A percentile compares a stretch with the other conserved stretches of the same genome.
phyloP scores from a whole-genome alignment of 768 basidiomycete species.

The Bullera alba region DNA sequence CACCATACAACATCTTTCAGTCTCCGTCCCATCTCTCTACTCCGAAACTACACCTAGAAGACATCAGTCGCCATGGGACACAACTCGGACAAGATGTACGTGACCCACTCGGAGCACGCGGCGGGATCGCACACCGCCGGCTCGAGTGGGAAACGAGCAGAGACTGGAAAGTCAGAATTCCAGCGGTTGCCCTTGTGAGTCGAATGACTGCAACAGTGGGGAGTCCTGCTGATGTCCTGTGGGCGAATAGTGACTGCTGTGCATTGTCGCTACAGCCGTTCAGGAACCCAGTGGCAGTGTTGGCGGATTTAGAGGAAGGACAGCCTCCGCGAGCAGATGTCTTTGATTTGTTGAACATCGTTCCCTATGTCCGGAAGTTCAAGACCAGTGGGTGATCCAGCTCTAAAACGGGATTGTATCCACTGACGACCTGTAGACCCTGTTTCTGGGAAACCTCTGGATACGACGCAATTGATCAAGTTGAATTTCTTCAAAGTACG shows the following conservation, averaged over 20 bases:
- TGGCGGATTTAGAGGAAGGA: conserved; percentile 48
- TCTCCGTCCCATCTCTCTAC: too few relatives aligned
- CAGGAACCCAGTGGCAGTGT: conserved; percentile 74
- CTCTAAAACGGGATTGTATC: background rate
- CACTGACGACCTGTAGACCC: conserved; percentile 36
- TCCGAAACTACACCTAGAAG: too few relatives aligned
- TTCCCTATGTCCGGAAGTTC: conserved; percentile 75
- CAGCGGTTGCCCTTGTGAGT: conserved; percentile 43
- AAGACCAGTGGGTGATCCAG: conserved; percentile 39
- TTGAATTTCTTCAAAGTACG: conserved; percentile 54
- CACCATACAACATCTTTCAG: too few relatives aligned
- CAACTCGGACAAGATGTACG: conserved; percentile 45
- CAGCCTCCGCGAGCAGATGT: conserved; percentile 61
- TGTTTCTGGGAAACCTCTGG: conserved; percentile 48
- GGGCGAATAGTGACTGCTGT: conserved; percentile 62
- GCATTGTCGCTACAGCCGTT: conserved; percentile 86
- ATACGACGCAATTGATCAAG: conserved; percentile 47
- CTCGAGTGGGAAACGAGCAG: conserved; percentile 34
- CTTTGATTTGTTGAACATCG: conserved; percentile 84
- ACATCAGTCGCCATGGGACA: conserved; percentile 43
- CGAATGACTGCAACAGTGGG: background rate
- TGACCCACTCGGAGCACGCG: conserved; percentile 46
- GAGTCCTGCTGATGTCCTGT: background rate
- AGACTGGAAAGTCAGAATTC: conserved; percentile 35
- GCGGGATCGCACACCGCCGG: conserved; percentile 37